Conservation (phyloP, 2,329 filamentous ascomycete genomes). For the Fusarium falciforme region DNA sequence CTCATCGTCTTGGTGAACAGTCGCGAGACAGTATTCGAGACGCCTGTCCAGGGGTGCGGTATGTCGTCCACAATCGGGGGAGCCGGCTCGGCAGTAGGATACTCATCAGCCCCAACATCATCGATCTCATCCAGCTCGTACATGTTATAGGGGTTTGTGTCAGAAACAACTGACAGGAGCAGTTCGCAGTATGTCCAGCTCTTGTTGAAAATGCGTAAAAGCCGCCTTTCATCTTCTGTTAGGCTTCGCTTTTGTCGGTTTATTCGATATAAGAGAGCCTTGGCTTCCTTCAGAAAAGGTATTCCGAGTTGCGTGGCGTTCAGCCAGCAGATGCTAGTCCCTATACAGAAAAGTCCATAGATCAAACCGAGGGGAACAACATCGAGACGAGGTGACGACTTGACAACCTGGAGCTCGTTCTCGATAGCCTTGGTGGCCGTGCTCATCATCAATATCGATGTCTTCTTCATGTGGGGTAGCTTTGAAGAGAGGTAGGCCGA, state of each 20-base stretch:
- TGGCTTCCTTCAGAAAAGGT: conserved; percentile 47
- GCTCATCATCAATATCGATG: conserved; percentile 48
- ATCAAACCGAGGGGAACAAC: conserved; percentile 50
- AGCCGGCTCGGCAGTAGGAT: conserved; percentile 21
- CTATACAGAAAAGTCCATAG: conserved; percentile 53
- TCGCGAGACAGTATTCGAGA: conserved; percentile 48
- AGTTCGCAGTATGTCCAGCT: conserved; percentile 55
- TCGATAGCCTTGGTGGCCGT: conserved; percentile 50
- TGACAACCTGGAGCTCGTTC: conserved; percentile 44
- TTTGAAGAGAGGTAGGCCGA: conserved; percentile 50
- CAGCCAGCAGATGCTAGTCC: conserved; percentile 54
- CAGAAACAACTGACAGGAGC: conserved; percentile 51
- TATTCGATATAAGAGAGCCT: conserved; percentile 41
- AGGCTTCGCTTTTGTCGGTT: conserved; percentile 33
- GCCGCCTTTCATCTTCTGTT: conserved; percentile 37
- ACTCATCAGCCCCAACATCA: conserved; percentile 22
- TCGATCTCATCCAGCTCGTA: conserved; percentile 21
- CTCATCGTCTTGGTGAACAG: conserved; percentile 50
- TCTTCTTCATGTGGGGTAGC: conserved; percentile 49
- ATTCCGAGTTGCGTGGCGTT: conserved; percentile 49
- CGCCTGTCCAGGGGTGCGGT: conserved; percentile 54
- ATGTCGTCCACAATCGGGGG: conserved; percentile 29
- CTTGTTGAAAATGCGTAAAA: conserved; percentile 53
- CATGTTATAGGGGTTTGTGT: conserved; percentile 41
- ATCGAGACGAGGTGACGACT: conserved; percentile 19